A percentile compares a stretch with the other conserved stretches of the same genome.
Conservation (phyloP, 306 rosid genomes). For the Pterocarpus santalinus region DNA sequence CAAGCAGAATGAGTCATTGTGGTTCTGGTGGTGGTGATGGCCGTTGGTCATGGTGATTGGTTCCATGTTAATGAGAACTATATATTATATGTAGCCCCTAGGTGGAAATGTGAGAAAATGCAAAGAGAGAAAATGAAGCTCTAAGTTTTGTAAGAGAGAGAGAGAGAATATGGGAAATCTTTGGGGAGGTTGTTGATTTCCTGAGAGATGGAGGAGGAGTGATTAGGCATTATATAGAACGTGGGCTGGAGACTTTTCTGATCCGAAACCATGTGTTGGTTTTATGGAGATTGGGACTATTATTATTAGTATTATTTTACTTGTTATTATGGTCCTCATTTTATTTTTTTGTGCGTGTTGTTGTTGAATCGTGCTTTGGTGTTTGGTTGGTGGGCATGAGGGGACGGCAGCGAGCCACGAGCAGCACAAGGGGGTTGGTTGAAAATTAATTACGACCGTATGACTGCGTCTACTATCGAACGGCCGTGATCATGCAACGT, state of each 20-base stretch:
- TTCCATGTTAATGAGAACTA: conserved; percentile 48
- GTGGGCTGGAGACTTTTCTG: not conserved
- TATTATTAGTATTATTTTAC: too few relatives aligned
- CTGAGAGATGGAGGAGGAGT: conserved; percentile 38
- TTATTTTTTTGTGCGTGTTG: not conserved
- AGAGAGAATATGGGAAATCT: conserved; percentile 7
- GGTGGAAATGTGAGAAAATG: not conserved
- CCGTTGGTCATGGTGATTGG: conserved; percentile 38
- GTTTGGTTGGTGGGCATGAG: conserved; percentile 64
- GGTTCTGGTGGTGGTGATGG: conserved; percentile 37
- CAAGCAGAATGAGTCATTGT: conserved; percentile 58
- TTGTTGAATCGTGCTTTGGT: not conserved
- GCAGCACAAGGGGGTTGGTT: conserved; percentile 54
- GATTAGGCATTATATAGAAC: conserved; percentile 49
- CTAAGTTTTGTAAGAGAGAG: conserved; percentile 5
- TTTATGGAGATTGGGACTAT: not conserved
- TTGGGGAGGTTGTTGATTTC: conserved; percentile 36
- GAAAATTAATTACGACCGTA: conserved; percentile 45
- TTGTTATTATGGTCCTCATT: not conserved
- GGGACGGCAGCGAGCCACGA: conserved; percentile 51
- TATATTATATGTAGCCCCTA: not conserved
- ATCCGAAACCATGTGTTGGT: not conserved
- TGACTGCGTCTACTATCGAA: conserved; percentile 8
- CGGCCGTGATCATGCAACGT: conserved; percentile 43
- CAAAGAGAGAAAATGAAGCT: not conserved